These are phyloP conservation scores for Diaporthe vaccinii DNA, from an alignment of 2,329 filamentous ascomycete species.

Conservation along the genomic window DNA sequence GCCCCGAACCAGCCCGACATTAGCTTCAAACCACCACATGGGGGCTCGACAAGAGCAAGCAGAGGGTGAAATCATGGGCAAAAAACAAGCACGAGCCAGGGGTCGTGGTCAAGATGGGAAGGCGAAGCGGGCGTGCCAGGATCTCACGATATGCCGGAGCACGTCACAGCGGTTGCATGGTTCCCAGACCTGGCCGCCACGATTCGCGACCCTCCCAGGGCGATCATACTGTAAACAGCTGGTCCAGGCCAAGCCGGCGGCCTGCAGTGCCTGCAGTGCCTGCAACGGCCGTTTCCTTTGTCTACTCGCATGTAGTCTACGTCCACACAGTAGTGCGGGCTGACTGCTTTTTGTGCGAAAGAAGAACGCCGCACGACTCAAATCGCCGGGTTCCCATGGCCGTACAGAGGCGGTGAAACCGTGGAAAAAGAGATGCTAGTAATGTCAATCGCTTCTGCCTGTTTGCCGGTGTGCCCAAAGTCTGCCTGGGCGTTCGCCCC, in stretches of 20 bases:
- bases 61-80: neutral
- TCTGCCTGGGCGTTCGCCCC: conserved; percentile 1
- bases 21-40: conserved; percentile 21
- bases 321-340: neutral
- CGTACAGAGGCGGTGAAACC: conserved; percentile 17
- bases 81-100: neutral
- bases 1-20: conserved; percentile 5
- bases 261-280: conserved; percentile 7
- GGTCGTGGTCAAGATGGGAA: neutral
- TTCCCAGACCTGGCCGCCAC: conserved; percentile 15
- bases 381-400: neutral
- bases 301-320: neutral
- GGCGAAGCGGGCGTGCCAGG: neutral
- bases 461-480: neutral
- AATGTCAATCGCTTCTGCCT: conserved; percentile 3
- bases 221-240: conserved; percentile 14
- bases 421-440: neutral
- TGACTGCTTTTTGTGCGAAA: neutral
- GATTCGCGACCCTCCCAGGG: conserved; percentile 11
- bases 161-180: conserved; percentile 33
- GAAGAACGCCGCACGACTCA: conserved; percentile 6
- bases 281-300: conserved; percentile 19
- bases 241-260: neutral
- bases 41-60: neutral
- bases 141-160: conserved; percentile 32